These are phyloP conservation scores for Ganoderma boninense DNA, from an alignment of 1,284 basidiomycete genomes.

Conservation along the genomic window DNA sequence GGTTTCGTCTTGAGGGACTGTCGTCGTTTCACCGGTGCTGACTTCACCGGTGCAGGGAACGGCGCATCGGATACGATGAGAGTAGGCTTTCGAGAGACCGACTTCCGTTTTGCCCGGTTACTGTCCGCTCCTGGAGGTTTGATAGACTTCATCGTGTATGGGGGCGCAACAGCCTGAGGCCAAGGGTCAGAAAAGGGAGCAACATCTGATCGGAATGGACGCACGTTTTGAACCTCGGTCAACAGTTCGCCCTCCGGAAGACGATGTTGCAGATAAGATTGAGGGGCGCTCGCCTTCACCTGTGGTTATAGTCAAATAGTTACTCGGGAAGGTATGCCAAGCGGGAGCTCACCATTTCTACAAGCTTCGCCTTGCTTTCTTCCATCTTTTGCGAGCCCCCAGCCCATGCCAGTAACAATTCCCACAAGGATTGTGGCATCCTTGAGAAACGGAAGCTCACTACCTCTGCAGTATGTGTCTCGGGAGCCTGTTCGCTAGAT, in stretches of 20 bases:
- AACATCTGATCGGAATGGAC: constrained; percentile 23
- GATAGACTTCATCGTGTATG: constrained; percentile 63
- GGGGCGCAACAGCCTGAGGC: constrained; percentile 53
- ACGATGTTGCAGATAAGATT: constrained; percentile 64
- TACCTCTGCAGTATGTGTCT: constrained; percentile 41
- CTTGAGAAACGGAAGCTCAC: constrained; percentile 57
- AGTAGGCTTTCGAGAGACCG: constrained; percentile 37
- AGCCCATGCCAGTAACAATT: constrained; percentile 63
- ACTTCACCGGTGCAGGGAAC: constrained; percentile 9
- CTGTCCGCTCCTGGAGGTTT: constrained; percentile 46
- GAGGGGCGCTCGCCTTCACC: constrained; percentile 48
- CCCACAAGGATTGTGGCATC: constrained; percentile 56
- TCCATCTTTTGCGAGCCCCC: constrained; percentile 57
- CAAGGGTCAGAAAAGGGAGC: background rate
- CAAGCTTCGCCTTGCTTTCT: constrained; percentile 51
- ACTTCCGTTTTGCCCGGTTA: constrained; percentile 36
- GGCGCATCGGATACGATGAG: constrained; percentile 8
- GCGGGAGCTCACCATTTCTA: constrained; percentile 48
- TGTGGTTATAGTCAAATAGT: constrained; percentile 18
- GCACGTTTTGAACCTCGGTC: constrained; percentile 64
- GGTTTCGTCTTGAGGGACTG: constrained; percentile 36
- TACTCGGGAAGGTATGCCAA: background rate
- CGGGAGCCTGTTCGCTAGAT: constrained; percentile 22
- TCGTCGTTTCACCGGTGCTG: constrained; percentile 33
- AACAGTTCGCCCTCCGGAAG: constrained; percentile 63